phyloP scores from a whole-genome alignment of 2,329 filamentous ascomycete species.

The Aspergillus sp. region DNA sequence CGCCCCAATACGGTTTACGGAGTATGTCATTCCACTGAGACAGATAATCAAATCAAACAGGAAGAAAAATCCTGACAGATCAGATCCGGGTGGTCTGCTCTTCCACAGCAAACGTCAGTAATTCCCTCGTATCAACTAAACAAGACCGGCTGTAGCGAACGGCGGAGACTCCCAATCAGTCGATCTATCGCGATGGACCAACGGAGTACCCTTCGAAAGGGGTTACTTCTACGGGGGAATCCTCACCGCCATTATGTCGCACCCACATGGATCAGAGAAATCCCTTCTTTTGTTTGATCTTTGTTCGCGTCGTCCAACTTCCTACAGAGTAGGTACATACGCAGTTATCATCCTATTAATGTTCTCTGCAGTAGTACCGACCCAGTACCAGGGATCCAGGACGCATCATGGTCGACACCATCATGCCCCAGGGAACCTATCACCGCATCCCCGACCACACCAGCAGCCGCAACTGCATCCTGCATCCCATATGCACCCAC shows the following conservation, averaged over 20 bases:
- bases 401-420: not conserved
- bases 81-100: no score
- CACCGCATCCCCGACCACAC: not conserved
- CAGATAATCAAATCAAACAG: not conserved
- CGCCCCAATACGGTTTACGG: no score
- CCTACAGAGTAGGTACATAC: no score
- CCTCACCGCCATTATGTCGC: not conserved
- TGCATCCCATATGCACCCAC: not conserved
- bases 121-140: not conserved
- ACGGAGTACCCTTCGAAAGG: not conserved
- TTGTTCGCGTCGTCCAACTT: no score
- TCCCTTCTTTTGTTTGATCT: no score
- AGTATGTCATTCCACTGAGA: not conserved
- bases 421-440: not conserved
- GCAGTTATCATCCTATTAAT: not conserved
- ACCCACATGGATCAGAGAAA: no score
- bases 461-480: not conserved
- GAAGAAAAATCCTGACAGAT: slow-evolving; percentile 8
- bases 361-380: not conserved
- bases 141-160: not conserved
- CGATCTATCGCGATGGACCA: not conserved
- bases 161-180: not conserved
- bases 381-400: not conserved
- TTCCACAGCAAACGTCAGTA: not conserved
- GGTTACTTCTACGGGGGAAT: not conserved